These are phyloP conservation scores for Hansenula sp. DNA, from an alignment of 1,139 yeast genomes.

Conservation along the genomic window DNA sequence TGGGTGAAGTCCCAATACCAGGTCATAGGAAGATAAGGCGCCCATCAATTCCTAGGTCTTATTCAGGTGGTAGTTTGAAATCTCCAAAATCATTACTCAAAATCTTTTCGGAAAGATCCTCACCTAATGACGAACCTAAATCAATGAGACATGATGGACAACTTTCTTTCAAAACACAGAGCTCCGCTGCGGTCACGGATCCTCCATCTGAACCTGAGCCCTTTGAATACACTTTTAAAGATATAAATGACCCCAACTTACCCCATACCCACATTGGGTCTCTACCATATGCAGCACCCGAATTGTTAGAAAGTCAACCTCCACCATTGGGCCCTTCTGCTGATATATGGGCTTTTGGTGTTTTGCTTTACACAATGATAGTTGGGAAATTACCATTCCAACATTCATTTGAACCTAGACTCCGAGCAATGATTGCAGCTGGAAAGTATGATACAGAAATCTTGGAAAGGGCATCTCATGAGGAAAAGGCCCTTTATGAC, in stretches of 20 bases:
- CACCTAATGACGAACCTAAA: constrained; percentile 29
- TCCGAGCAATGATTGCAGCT: constrained; percentile 67
- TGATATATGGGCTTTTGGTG: constrained; percentile 92
- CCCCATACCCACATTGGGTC: constrained; percentile 81
- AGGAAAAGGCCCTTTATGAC: constrained; percentile 32
- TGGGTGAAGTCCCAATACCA: constrained; percentile 14
- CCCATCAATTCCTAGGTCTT: constrained; percentile 41
- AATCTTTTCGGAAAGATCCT: constrained; percentile 20
- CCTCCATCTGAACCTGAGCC: background rate
- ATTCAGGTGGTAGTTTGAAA: constrained; percentile 28
- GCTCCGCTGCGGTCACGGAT: background rate
- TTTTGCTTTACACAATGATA: constrained; percentile 66
- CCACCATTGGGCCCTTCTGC: constrained; percentile 71
- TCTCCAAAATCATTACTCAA: constrained; percentile 17
- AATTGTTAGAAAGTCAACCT: constrained; percentile 61
- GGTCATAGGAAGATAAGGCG: constrained; percentile 15
- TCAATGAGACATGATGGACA: too few species aligned
- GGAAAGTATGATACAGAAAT: constrained; percentile 54
- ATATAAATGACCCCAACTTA: constrained; percentile 19
- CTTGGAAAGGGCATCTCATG: constrained; percentile 30
- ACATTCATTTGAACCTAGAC: constrained; percentile 75
- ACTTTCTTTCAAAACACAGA: background rate
- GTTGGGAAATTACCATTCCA: constrained; percentile 78
- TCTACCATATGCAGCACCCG: constrained; percentile 91
- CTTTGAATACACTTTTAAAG: constrained; percentile 6